These are phyloP conservation scores for Auxenochlorella pyrenoidosa DNA, from an alignment of 139 green algal genomes.

Conservation along the genomic window DNA sequence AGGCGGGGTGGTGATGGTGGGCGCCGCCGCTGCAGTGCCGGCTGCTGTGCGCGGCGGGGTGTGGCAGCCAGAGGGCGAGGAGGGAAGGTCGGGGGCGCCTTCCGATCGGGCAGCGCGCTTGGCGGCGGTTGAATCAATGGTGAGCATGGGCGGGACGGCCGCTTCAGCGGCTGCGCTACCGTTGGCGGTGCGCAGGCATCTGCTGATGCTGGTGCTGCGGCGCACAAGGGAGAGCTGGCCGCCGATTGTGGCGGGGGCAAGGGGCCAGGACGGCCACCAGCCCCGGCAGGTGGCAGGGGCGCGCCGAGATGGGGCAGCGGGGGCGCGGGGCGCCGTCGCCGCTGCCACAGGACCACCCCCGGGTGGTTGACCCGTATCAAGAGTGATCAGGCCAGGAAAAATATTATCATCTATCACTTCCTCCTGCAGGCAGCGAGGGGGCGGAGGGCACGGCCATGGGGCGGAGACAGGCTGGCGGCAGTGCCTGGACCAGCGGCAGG, in stretches of 20 bases:
- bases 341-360: neutral
- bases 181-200: neutral
- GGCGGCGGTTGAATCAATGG: neutral
- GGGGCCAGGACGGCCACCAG: slow-evolving; percentile 16
- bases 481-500: no score
- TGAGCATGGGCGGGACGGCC: neutral
- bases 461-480: neutral
- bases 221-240: neutral
- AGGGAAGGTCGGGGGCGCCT: no score
- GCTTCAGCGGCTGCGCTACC: neutral
- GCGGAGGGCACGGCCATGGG: neutral
- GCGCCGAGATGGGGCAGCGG: neutral
- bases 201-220: neutral
- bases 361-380: slow-evolving; percentile 2
- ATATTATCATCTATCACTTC: neutral
- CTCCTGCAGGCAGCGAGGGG: neutral
- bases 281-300: neutral
- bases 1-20: no score
- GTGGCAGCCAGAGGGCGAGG: no score
- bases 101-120: no score
- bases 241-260: neutral
- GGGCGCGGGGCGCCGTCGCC: neutral
- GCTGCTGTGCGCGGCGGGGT: no score
- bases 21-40: no score
- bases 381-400: neutral